These are phyloP conservation scores for Metarhizium robertsii DNA, from an alignment of 2,329 filamentous ascomycete species.

Conservation along the genomic window DNA sequence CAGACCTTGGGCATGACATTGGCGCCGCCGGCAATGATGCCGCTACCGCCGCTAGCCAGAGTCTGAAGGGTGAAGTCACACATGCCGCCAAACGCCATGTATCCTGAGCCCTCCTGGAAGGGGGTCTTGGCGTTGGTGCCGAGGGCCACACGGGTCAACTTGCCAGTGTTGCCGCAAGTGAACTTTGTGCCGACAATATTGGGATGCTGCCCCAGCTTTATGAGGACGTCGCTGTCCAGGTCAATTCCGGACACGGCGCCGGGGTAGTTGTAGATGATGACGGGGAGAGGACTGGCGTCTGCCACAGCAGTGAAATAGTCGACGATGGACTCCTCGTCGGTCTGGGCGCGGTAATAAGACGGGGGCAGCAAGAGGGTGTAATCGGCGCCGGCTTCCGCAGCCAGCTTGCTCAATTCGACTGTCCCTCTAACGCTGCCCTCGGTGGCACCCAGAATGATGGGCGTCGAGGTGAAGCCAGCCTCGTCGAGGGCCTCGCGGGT, in stretches of 20 bases:
- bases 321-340: slow-evolving; percentile 64
- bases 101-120: slow-evolving; percentile 48
- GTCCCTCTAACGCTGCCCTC: slow-evolving; percentile 76
- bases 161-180: slow-evolving; percentile 84
- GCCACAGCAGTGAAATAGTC: slow-evolving; percentile 70
- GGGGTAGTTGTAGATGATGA: slow-evolving; percentile 87
- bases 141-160: slow-evolving; percentile 71
- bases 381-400: slow-evolving; percentile 62
- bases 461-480: slow-evolving; percentile 65
- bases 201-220: slow-evolving; percentile 66
- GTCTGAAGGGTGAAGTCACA: slow-evolving; percentile 84
- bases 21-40: slow-evolving; percentile 77
- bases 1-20: slow-evolving; percentile 81
- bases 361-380: slow-evolving; percentile 73
- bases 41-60: slow-evolving; percentile 66
- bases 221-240: slow-evolving; percentile 81
- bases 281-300: slow-evolving; percentile 63
- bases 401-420: slow-evolving; percentile 62
- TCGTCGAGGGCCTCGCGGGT: slow-evolving; percentile 75
- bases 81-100: slow-evolving; percentile 82
- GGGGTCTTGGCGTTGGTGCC: slow-evolving; percentile 65
- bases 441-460: slow-evolving; percentile 73
- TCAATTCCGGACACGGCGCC: slow-evolving; percentile 80
- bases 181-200: slow-evolving; percentile 89
- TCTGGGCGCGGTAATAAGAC: slow-evolving; percentile 71